Evolutionary conservation across 1,284 basidiomycete species (phyloP).

Genomic region (Microbotryum silenes-acaulis): DNA sequence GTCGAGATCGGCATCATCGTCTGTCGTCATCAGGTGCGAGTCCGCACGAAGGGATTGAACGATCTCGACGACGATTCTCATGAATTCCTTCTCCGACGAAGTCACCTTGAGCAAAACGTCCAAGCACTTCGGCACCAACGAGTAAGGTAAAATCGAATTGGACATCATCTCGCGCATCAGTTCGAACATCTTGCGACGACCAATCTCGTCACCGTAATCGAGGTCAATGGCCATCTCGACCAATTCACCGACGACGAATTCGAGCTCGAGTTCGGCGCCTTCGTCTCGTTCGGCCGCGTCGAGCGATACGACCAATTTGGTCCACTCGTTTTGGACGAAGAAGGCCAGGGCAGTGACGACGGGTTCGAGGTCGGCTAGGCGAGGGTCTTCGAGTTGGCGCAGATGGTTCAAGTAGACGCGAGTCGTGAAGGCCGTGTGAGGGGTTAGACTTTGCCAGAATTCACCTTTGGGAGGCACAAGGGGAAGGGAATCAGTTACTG

Average conservation of each 20-base stretch:
- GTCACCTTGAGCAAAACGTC: conserved; percentile 81
- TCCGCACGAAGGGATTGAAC: conserved; percentile 73
- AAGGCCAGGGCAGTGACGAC: conserved; percentile 85
- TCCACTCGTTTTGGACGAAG: conserved; percentile 56
- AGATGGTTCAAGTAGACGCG: conserved; percentile 80
- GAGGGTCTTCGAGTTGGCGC: conserved; percentile 49
- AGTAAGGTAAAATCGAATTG: conserved; percentile 67
- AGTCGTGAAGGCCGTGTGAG: conserved; percentile 74
- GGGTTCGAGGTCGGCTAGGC: conserved; percentile 69
- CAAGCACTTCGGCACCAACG: conserved; percentile 69
- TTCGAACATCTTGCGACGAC: conserved; percentile 81
- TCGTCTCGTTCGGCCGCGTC: conserved; percentile 47
- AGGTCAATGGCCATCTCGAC: conserved; percentile 71
- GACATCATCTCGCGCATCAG: conserved; percentile 85
- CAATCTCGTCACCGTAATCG: conserved; percentile 93
- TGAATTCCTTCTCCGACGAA: conserved; percentile 78
- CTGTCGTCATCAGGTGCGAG: conserved; percentile 29
- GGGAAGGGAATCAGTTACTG: not conserved
- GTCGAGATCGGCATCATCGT: conserved; percentile 43
- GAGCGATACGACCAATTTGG: conserved; percentile 22
- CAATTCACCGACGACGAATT: conserved; percentile 73
- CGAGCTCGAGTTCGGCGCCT: conserved; percentile 56
- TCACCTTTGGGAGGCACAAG: conserved; percentile 46
- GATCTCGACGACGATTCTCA: conserved; percentile 88
- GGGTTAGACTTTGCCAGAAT: conserved; percentile 69